These are phyloP conservation scores for Mucor saturninus DNA, from an alignment of 371 early-diverging fungal genomes.

Conservation along the genomic window DNA sequence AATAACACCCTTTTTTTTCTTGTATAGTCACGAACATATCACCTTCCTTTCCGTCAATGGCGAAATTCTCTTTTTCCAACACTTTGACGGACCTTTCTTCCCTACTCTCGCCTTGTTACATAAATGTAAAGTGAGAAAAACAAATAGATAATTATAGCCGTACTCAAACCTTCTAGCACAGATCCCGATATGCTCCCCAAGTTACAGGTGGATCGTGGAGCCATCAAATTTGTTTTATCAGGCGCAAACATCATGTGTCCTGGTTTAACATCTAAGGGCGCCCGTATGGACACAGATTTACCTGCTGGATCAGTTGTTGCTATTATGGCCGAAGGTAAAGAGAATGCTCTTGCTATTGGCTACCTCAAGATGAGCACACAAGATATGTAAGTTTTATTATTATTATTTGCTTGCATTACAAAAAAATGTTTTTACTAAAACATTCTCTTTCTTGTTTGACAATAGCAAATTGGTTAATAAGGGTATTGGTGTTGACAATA, in stretches of 20 bases:
- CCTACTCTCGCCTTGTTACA: slow-evolving; percentile 91
- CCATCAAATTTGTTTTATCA: slow-evolving; percentile 95
- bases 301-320: slow-evolving; percentile 85
- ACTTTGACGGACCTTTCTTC: slow-evolving; percentile 90
- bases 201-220: slow-evolving; percentile 95
- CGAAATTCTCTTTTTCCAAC: slow-evolving; percentile 90
- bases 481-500: slow-evolving; percentile 89
- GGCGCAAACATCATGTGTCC: slow-evolving; percentile 99
- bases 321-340: slow-evolving; percentile 96
- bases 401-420: no score
- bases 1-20: neutral
- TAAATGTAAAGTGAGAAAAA: slow-evolving; percentile 66
- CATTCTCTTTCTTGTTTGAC: slow-evolving; percentile 2
- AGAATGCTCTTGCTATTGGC: slow-evolving; percentile 92
- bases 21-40: slow-evolving; percentile 81
- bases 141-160: neutral
- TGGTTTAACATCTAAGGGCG: slow-evolving; percentile 94
- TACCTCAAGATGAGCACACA: slow-evolving; percentile 85
- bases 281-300: slow-evolving; percentile 77
- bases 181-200: slow-evolving; percentile 92
- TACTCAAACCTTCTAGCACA: slow-evolving; percentile 23
- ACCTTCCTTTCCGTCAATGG: slow-evolving; percentile 82
- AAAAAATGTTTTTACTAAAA: neutral
- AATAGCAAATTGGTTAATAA: slow-evolving; percentile 84
- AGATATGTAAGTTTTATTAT: slow-evolving; percentile 78